Evolutionary conservation across 1,284 basidiomycete species (phyloP), one percentile per base, ranked within the genome.

Genomic region (Leccinum huronense): DNA sequence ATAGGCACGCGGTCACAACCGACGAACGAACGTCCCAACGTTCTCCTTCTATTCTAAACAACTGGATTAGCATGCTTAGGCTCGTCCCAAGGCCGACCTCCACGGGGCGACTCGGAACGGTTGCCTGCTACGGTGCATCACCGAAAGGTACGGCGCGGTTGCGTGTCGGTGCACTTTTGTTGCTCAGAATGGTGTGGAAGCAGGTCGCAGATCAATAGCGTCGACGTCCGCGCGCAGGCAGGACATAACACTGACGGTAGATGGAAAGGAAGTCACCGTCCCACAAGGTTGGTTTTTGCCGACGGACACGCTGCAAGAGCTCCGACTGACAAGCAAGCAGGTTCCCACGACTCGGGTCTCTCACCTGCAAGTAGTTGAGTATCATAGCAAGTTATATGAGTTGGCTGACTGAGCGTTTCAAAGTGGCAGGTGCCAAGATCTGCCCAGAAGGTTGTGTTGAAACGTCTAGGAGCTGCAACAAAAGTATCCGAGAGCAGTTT

Each of bases 201-300:
- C 62, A 88, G 88, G 80, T 71, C 82, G 81, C 66, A 80, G 86
- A 66, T 80, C 83, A 36, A 84, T 93, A 73, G 79, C 88, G 14
- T 89, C 91, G 36, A 84, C 87, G 2, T 83, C 88, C 23, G 76
- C 82, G 61, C 82, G 86, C 68, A 83, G 83, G 71, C 91, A 90
- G 57, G 93, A 95, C 73, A 89, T 96, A 69, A 95, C 94, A 53
- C 80, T 97, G 42, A 96, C 94, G 2, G 88, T 96, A 57, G 94
- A 97, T 77, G 94, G 94, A 70, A 95, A 94, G 80, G 91, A 95
- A 80, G 93, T 97, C 34, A 95, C 93, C 13, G 94, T 97, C 58
- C 94, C 94, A 30, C 91, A 94, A 79, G 94, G 93, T 92, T 77
- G 73, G 78, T 71, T 62, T 64, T 57, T 5, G 40, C 48, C 45